phyloP scores from a whole-genome alignment of 495 filamentous ascomycete genomes.

The Xylaria castorea region DNA sequence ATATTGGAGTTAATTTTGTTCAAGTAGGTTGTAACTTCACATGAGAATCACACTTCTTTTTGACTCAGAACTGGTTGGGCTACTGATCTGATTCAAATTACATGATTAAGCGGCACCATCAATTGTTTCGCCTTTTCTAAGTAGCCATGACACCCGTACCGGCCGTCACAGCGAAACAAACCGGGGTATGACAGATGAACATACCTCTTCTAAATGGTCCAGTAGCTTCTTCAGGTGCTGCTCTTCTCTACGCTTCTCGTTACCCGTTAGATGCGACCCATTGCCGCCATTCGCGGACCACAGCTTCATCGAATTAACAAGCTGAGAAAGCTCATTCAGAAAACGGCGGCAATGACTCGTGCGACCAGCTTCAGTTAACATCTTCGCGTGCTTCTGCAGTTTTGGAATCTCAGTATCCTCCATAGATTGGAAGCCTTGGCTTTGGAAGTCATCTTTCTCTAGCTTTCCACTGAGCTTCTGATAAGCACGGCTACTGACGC shows the following conservation, averaged over 20 bases:
- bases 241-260: constrained; percentile 51
- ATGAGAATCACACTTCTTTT: not conserved
- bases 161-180: constrained; percentile 15
- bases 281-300: constrained; percentile 61
- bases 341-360: constrained; percentile 37
- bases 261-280: constrained; percentile 48
- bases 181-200: constrained; percentile 28
- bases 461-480: constrained; percentile 65
- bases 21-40: not conserved
- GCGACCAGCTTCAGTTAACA: constrained; percentile 59
- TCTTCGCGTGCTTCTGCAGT: constrained; percentile 65
- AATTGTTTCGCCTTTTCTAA: not conserved
- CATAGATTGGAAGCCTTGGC: constrained; percentile 44
- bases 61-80: not conserved
- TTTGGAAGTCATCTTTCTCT: constrained; percentile 44
- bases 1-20: not conserved
- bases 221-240: constrained; percentile 51
- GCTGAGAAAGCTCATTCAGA: constrained; percentile 58
- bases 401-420: constrained; percentile 62
- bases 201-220: constrained; percentile 54
- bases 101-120: not conserved
- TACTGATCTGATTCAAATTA: constrained; percentile 1
- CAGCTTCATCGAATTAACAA: constrained; percentile 64
- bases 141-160: constrained; percentile 43
- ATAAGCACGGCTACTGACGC: constrained; percentile 66